These are phyloP conservation scores for Clarireedia hainanense DNA, from an alignment of 2,329 filamentous ascomycete genomes.

Conservation along the genomic window DNA sequence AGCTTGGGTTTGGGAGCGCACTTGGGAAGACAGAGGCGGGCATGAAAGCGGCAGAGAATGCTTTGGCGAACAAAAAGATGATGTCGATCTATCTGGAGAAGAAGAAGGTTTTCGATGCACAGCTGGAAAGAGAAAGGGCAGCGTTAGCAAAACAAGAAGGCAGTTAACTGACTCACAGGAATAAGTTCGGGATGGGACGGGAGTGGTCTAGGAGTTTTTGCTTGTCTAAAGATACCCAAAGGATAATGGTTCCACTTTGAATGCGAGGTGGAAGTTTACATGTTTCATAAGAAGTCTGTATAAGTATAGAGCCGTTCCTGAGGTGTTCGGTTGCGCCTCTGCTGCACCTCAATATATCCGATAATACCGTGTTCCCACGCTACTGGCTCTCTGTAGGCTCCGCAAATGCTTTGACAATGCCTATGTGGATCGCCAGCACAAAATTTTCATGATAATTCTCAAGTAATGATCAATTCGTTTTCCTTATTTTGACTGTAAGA, in stretches of 20 bases:
- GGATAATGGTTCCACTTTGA: neutral
- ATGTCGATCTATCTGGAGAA: slow-evolving; percentile 38
- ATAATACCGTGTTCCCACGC: slow-evolving; percentile 1
- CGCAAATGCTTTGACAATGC: neutral
- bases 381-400: slow-evolving; percentile 1
- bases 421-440: neutral
- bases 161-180: neutral
- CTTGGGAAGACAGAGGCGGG: slow-evolving; percentile 64
- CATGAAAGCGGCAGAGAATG: slow-evolving; percentile 54
- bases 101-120: slow-evolving; percentile 38
- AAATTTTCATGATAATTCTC: neutral
- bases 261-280: neutral
- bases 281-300: neutral
- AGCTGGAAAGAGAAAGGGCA: slow-evolving; percentile 20
- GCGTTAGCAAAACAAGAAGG: slow-evolving; percentile 12
- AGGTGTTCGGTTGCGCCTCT: slow-evolving; percentile 1
- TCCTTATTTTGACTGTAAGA: neutral
- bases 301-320: neutral
- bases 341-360: neutral
- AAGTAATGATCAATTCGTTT: neutral
- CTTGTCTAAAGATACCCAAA: neutral
- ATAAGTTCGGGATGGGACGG: neutral
- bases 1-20: slow-evolving; percentile 56
- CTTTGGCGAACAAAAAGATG: slow-evolving; percentile 58
- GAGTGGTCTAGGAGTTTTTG: neutral